Base-by-base conservation (phyloP, 495 filamentous ascomycete genomes). In the Aspergillus leporis region DNA sequence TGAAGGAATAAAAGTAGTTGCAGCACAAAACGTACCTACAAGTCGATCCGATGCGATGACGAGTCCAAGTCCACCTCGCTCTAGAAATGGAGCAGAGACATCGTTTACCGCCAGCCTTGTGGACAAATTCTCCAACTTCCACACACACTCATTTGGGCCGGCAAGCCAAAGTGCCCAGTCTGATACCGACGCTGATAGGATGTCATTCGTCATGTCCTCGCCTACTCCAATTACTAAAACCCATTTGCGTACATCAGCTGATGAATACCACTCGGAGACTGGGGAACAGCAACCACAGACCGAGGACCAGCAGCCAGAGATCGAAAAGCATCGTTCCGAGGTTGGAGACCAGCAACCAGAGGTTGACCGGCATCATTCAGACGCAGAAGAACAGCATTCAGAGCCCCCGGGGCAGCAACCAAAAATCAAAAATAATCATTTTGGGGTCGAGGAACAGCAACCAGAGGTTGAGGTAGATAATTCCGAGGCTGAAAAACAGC, bases 91-190 rank as follows among this genome's bases (percentile, higher is more conserved):
- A 8, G 28, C 56, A 12, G 46, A 65, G 7, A 32, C 38, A 16
- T 71, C 74, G 5, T 70, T 76, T 41, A 72, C 72, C 4, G 53
- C 57, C 25, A 72, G 69, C 61, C 53, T 75, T 19, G 65, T 68
- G 32, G 63, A 70, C 25, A 60, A 61, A n/a, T 61, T 73, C 10
- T 66, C 69, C 1, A 65, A 72, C 21, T 59, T 73, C 18, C 68
- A 69, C 30, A 59, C 70, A 14, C 60, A 66, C 21, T 74, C 70
- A 0, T 70, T 70, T 25, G 63, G 43, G 9, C 61, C 56, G 16
- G 34, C 36, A 14, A 55, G 50, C 10, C 52, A 53, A 32, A 55
- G 36, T 28, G 34, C 34, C 19, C 43, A 50, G 40, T 55, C 61
- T 14, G 58, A 59, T 10, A 51, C 53, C 4, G 60, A 59, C 18